phyloP scores from a whole-genome alignment of 768 basidiomycete species.

The Leccinum disarticulatum region DNA sequence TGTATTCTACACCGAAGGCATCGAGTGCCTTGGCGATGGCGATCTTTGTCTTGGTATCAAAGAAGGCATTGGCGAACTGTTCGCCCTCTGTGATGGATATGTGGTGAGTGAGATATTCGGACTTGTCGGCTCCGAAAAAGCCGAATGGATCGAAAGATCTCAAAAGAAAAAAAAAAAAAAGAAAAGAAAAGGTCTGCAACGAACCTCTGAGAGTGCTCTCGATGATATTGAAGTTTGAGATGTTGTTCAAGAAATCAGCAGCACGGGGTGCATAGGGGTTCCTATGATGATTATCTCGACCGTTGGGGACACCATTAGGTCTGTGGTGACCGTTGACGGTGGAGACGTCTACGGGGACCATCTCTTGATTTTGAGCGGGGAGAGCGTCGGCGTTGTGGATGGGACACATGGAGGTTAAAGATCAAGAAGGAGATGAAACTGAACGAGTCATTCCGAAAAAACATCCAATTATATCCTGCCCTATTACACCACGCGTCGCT shows the following conservation, averaged over 20 bases:
- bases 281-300: constrained; percentile 41
- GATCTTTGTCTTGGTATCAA: constrained; percentile 99
- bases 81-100: constrained; percentile 73
- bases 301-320: constrained; percentile 35
- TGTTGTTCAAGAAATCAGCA: constrained; percentile 88
- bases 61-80: constrained; percentile 99
- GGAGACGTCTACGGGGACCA: constrained; percentile 62
- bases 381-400: constrained; percentile 51
- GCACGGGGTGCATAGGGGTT: constrained; percentile 92
- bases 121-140: constrained; percentile 6
- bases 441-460: constrained; percentile 14
- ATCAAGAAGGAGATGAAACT: background rate
- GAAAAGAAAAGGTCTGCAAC: constrained; percentile 22
- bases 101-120: constrained; percentile 9
- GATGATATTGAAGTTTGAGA: constrained; percentile 70
- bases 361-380: constrained; percentile 49
- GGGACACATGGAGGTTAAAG: constrained; percentile 43
- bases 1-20: constrained; percentile 79
- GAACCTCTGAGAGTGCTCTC: constrained; percentile 63
- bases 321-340: constrained; percentile 41
- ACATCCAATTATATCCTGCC: constrained; percentile 1
- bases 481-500: constrained; percentile 59
- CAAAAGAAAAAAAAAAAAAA: background rate
- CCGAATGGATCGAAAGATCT: background rate
- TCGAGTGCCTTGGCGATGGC: constrained; percentile 97